Conservation (phyloP, 2,329 filamentous ascomycete genomes). For the Xylariales sp. region DNA sequence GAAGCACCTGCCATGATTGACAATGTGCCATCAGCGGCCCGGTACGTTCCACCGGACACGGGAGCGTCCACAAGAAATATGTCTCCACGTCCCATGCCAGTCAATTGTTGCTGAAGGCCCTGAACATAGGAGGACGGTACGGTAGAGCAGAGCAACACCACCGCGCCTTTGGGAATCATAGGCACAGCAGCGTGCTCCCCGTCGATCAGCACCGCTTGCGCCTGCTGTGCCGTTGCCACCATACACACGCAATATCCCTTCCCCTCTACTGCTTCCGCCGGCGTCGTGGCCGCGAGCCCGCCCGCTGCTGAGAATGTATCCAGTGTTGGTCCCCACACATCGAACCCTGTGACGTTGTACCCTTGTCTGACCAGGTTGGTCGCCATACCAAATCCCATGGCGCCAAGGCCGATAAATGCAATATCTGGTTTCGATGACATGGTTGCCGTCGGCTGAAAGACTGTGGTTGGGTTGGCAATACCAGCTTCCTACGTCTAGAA, state of each 20-base stretch:
- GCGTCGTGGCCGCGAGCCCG: conserved; percentile 53
- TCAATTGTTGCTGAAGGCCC: conserved; percentile 53
- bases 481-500: neutral
- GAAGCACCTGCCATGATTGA: conserved; percentile 70
- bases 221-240: conserved; percentile 70
- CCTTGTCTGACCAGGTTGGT: conserved; percentile 65
- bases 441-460: conserved; percentile 4
- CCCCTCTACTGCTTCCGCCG: conserved; percentile 55
- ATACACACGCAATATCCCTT: conserved; percentile 65
- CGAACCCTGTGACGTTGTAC: conserved; percentile 65
- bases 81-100: conserved; percentile 52
- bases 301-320: conserved; percentile 61
- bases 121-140: conserved; percentile 63
- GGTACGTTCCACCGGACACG: conserved; percentile 65
- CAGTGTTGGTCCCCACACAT: conserved; percentile 63
- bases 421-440: conserved; percentile 37
- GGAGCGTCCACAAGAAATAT: conserved; percentile 66
- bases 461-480: neutral
- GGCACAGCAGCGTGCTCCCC: conserved; percentile 43
- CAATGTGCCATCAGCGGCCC: conserved; percentile 66
- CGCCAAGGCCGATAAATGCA: conserved; percentile 70
- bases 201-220: conserved; percentile 60
- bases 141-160: conserved; percentile 65
- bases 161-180: conserved; percentile 50
- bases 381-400: conserved; percentile 81